Base-by-base conservation (phyloP, 192 early-diverging fungal genomes). In the Funneliformis geosporum region DNA sequence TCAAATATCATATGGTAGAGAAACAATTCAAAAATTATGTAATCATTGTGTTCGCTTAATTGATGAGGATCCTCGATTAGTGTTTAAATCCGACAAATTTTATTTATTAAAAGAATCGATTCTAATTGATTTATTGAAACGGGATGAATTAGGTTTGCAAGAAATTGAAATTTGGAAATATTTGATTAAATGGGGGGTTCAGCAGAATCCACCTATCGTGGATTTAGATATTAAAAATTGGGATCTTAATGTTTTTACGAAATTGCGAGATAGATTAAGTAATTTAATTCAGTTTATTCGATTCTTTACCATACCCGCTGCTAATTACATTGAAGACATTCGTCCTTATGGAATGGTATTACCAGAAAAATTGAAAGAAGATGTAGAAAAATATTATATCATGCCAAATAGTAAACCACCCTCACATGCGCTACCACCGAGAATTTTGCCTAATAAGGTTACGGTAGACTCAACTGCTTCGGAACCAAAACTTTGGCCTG, bases 151-250 rank as follows among this genome's bases (percentile, higher is more conserved):
- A 9, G 14, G 55, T 6, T 23, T 46, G 27, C 25, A 33, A 25
- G 72, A 73, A n/a, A 73, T 73, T 25, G 46, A 46, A 14, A 27
- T 73, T 38, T 73, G 72, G 72, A 44, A 44, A 38, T n/a, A 73
- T 38, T 6, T 73, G 55, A 14, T 73, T 14, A 46, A 16, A 6
- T 73, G 72, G 72, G 72, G 72, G 11, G 5, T 50, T 9, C 47
- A 11, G 9, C 72, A 73, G 38, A n/a, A 50, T 6, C 43, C 43
- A 38, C 27, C 66, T 18, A 33, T 38, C 5, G 6, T 59, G 0
- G 47, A 9, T 27, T 27, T 10, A 27, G 47, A 73, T 59, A 47
- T 50, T 25, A 47, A 42, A 12, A 50, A 33, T 59, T 73, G 72
- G 72, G 16, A 7, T 16, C 14, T 11, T 1, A n/a, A 14, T 12